These are phyloP conservation scores for Cordyceps pruinosa DNA, from an alignment of 2,329 filamentous ascomycete genomes.

Conservation along the genomic window DNA sequence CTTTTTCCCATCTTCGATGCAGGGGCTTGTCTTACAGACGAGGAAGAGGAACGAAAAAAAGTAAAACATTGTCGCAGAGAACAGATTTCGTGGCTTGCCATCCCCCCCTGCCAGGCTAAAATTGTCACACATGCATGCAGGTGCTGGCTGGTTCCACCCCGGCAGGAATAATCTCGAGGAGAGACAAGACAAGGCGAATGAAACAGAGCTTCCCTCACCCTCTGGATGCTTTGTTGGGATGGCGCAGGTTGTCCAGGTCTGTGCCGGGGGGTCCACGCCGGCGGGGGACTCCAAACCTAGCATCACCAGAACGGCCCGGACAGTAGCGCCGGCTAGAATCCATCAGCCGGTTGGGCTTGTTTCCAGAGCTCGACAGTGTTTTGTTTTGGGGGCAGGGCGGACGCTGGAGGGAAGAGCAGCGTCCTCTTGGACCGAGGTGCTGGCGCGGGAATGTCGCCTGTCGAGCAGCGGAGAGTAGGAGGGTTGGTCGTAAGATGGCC, in stretches of 20 bases:
- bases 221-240: neutral
- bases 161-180: neutral
- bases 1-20: neutral
- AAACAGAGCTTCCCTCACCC: neutral
- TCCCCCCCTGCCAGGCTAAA: constrained; percentile 1
- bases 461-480: no score
- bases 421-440: no score
- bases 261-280: neutral
- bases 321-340: neutral
- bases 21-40: neutral
- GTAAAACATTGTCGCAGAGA: neutral
- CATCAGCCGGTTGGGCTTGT: no score
- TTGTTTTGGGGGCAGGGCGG: no score
- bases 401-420: no score
- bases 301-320: neutral
- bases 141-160: neutral
- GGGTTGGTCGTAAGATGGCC: no score
- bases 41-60: neutral
- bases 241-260: neutral
- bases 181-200: neutral
- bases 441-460: no score
- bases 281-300: neutral
- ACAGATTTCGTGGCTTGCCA: neutral
- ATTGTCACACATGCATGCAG: neutral
- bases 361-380: no score